Evolutionary conservation across 257 asterid species (phyloP).

Genomic region (Solanum etuberosum): DNA sequence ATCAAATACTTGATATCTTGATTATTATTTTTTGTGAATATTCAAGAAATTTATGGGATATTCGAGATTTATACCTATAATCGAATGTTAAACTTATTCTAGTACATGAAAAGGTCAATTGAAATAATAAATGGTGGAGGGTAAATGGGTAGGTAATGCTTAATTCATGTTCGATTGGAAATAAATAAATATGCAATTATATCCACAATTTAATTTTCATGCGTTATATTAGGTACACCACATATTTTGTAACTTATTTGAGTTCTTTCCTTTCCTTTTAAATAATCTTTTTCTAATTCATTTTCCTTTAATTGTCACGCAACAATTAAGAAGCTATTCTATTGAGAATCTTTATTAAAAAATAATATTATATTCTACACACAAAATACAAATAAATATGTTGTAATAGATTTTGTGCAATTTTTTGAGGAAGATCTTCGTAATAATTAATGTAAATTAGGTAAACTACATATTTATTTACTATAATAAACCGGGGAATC

Average conservation of each 20-base stretch:
- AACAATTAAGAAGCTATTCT: not conserved
- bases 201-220: not conserved
- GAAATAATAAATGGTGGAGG: not conserved
- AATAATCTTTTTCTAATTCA: not conserved
- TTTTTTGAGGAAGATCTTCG: not conserved
- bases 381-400: not conserved
- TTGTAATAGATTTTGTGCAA: not conserved
- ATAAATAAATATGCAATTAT: not conserved
- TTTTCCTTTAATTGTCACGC: not conserved
- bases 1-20: not conserved
- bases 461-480: not conserved
- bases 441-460: not conserved
- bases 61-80: not conserved
- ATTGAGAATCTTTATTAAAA: not conserved
- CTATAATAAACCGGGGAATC: not conserved
- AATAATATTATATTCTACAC: not conserved
- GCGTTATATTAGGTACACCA: not conserved
- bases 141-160: not conserved
- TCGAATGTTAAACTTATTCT: not conserved
- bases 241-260: not conserved
- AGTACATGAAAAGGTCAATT: not conserved
- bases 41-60: not conserved
- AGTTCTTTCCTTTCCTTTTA: not conserved
- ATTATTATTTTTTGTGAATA: not conserved
- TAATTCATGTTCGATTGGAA: not conserved